These are phyloP conservation scores for Arthrobotrys megalospora DNA, from an alignment of 2,329 filamentous ascomycete species.

Conservation along the genomic window DNA sequence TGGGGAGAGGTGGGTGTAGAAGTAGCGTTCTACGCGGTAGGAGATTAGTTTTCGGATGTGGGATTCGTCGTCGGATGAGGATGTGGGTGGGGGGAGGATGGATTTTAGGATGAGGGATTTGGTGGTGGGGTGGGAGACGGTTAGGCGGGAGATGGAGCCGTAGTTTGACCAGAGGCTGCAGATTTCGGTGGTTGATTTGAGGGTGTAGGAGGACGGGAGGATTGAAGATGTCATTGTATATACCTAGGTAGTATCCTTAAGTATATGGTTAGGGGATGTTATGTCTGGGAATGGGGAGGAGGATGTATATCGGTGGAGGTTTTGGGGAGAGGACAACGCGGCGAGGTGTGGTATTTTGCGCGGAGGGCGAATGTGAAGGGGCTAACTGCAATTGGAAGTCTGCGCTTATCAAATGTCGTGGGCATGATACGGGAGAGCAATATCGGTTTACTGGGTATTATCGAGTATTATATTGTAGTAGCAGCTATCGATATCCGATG, in stretches of 20 bases:
- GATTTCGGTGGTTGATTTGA: conserved; percentile 34
- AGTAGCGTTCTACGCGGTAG: conserved; percentile 78
- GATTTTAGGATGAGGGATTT: conserved; percentile 62
- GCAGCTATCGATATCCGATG: too few relatives aligned
- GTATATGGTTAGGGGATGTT: not conserved
- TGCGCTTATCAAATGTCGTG: too few relatives aligned
- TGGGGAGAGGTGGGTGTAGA: conserved; percentile 74
- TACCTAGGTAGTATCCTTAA: too few relatives aligned
- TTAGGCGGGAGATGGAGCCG: conserved; percentile 63
- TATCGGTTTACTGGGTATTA: too few relatives aligned
- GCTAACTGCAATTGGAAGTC: not conserved
- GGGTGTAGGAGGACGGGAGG: conserved; percentile 31
- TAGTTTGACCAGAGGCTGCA: conserved; percentile 63
- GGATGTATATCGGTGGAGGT: not conserved
- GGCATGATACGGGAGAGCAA: too few relatives aligned
- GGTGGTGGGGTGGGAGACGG: conserved; percentile 21
- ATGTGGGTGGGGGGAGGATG: conserved; percentile 57
- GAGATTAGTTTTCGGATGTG: conserved; percentile 77
- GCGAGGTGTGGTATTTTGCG: conserved; percentile 5
- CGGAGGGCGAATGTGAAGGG: not conserved
- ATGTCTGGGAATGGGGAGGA: not conserved
- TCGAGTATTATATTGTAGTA: too few relatives aligned
- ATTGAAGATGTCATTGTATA: not conserved
- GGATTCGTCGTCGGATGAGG: conserved; percentile 53
- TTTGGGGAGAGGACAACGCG: not conserved